Evolutionary conservation across 2,329 filamentous ascomycete species (phyloP).

Genomic region (Septoria linicola): DNA sequence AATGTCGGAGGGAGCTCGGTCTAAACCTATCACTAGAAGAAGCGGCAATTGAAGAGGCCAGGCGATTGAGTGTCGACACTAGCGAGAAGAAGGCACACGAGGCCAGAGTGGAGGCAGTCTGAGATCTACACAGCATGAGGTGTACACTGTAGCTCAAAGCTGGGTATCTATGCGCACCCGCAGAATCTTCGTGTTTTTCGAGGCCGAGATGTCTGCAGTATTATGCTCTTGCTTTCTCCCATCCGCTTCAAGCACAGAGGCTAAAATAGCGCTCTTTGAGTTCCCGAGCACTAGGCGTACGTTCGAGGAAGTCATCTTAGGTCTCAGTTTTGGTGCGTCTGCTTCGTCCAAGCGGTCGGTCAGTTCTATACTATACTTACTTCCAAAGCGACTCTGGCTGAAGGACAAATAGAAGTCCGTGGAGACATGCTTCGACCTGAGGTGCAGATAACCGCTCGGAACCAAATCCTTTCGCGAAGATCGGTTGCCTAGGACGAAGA

Average conservation of each 20-base stretch:
- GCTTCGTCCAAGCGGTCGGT: not conserved
- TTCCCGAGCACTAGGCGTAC: too few species aligned
- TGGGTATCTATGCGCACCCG: too few species aligned
- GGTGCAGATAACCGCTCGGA: not conserved
- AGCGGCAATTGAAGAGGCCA: conserved; percentile 12
- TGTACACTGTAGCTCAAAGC: too few species aligned
- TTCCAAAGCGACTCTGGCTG: conserved; percentile 4
- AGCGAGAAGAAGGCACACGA: conserved; percentile 8
- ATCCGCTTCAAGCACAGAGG: too few species aligned
- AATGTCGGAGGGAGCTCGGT: conserved; percentile 10
- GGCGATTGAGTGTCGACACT: not conserved
- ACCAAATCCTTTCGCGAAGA: not conserved
- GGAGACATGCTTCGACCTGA: not conserved
- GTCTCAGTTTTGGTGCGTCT: too few species aligned
- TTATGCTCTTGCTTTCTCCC: too few species aligned
- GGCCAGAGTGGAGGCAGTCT: conserved; percentile 14
- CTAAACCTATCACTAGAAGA: conserved; percentile 8
- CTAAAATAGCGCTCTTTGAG: too few species aligned
- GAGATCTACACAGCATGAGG: not conserved
- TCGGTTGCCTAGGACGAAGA: conserved; percentile 4
- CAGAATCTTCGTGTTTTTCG: too few species aligned
- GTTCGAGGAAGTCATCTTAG: too few species aligned
- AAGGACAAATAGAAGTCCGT: not conserved
- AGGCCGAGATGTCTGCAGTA: too few species aligned
- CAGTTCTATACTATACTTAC: conserved; percentile 1